Conservation (phyloP, 768 basidiomycete species). For the Boletus sp. region DNA sequence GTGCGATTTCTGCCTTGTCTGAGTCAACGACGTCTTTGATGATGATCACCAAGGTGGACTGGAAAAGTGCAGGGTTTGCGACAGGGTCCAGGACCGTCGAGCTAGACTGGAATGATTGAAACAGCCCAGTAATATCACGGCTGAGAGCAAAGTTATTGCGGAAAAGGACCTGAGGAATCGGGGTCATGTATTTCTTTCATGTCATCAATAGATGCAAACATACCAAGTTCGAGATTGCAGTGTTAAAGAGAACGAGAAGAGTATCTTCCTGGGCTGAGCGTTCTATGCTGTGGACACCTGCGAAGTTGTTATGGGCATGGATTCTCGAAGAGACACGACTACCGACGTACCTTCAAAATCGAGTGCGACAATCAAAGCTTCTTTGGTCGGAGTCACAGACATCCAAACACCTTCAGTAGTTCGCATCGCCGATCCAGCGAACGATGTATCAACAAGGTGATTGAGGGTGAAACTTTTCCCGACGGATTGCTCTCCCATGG, state of each 20-base stretch:
- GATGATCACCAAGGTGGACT: slow-evolving; percentile 56
- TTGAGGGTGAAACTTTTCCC: slow-evolving; percentile 59
- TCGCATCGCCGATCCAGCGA: slow-evolving; percentile 62
- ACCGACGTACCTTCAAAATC: slow-evolving; percentile 54
- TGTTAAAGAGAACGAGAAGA: slow-evolving; percentile 60
- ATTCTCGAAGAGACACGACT: neutral
- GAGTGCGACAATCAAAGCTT: slow-evolving; percentile 53
- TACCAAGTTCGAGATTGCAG: slow-evolving; percentile 62
- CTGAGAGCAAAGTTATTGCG: slow-evolving; percentile 64
- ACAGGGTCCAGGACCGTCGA: slow-evolving; percentile 54
- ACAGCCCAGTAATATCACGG: slow-evolving; percentile 58
- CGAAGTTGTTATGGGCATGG: neutral
- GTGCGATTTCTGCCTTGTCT: slow-evolving; percentile 54
- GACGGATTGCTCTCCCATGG: slow-evolving; percentile 67
- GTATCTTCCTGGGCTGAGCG: slow-evolving; percentile 62
- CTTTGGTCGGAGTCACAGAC: slow-evolving; percentile 58
- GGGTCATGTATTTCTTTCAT: neutral
- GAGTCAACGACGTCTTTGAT: slow-evolving; percentile 69
- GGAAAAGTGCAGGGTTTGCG: slow-evolving; percentile 55
- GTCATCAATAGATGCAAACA: slow-evolving; percentile 8
- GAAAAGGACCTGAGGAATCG: slow-evolving; percentile 48
- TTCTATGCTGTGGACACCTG: slow-evolving; percentile 63
- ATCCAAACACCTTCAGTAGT: slow-evolving; percentile 67
- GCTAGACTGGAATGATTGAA: slow-evolving; percentile 59
- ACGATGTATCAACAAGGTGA: slow-evolving; percentile 62